phyloP scores from a whole-genome alignment of 257 asterid genomes.

The Solanum sparsipilum region DNA sequence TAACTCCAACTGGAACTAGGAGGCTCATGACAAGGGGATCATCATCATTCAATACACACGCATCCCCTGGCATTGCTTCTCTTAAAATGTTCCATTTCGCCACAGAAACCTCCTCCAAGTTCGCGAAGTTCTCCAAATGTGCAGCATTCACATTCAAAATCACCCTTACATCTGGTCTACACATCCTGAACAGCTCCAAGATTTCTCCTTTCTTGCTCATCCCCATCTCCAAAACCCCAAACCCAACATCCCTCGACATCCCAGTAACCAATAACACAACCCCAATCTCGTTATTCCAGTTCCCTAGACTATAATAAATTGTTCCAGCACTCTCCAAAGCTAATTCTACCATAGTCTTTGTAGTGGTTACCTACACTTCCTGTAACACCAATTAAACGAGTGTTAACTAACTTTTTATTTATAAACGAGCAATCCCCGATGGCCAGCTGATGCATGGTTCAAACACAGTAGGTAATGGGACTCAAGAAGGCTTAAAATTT shows the following conservation, averaged over 20 bases:
- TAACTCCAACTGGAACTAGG: conserved; percentile 14
- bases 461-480: too few relatives aligned
- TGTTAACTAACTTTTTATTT: too few relatives aligned
- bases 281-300: conserved; percentile 20
- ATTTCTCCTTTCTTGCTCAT: conserved; percentile 24
- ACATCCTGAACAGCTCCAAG: conserved; percentile 15
- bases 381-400: conserved; percentile 11
- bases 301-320: conserved; percentile 12
- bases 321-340: conserved; percentile 11
- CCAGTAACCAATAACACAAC: conserved; percentile 16
- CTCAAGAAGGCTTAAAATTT: too few relatives aligned
- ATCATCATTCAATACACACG: conserved; percentile 23
- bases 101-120: conserved; percentile 12
- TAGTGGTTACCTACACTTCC: conserved; percentile 30
- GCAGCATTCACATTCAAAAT: conserved; percentile 24
- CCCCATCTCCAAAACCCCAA: conserved; percentile 24
- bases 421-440: too few relatives aligned
- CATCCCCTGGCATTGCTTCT: conserved; percentile 15
- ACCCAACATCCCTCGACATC: conserved; percentile 9
- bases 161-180: conserved; percentile 17
- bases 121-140: conserved; percentile 19
- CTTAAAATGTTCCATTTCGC: conserved; percentile 21
- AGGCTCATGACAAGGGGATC: conserved; percentile 21
- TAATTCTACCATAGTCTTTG: conserved; percentile 10
- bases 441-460: too few relatives aligned